Evolutionary conservation across 2,329 filamentous ascomycete species (phyloP).

Genomic region (Colletotrichum sp.): DNA sequence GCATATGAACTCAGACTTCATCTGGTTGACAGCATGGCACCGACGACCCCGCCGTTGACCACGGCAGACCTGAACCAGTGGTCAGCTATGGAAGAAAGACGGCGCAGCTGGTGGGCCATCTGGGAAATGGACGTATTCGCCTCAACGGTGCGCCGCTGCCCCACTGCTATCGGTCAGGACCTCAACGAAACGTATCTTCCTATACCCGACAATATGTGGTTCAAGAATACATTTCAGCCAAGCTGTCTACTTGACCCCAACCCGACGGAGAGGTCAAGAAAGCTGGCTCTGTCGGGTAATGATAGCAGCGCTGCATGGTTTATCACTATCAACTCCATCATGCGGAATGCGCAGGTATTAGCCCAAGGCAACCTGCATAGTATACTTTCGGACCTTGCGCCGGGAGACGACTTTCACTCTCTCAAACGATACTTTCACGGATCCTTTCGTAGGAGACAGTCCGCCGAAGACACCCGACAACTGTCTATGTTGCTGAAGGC

Average conservation of each 20-base stretch:
- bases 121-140: background rate
- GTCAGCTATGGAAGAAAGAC: background rate
- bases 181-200: background rate
- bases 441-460: background rate
- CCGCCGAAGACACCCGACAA: background rate
- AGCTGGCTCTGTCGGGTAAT: background rate
- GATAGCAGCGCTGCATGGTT: background rate
- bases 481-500: background rate
- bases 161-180: background rate
- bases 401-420: background rate
- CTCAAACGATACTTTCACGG: background rate
- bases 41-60: background rate
- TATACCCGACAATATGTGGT: background rate
- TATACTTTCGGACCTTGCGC: background rate
- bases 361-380: background rate
- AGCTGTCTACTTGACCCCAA: background rate
- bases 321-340: background rate
- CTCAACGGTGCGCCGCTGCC: background rate
- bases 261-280: background rate
- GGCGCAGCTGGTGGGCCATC: background rate
- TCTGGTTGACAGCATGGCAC: background rate
- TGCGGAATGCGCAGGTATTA: background rate
- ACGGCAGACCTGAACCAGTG: background rate
- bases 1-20: background rate
- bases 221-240: background rate